Percentiles rank a stretch among this genome's conserved stretches.
Evolutionary conservation across 768 basidiomycete genomes (phyloP).

Genomic region (Harrya chromipes): DNA sequence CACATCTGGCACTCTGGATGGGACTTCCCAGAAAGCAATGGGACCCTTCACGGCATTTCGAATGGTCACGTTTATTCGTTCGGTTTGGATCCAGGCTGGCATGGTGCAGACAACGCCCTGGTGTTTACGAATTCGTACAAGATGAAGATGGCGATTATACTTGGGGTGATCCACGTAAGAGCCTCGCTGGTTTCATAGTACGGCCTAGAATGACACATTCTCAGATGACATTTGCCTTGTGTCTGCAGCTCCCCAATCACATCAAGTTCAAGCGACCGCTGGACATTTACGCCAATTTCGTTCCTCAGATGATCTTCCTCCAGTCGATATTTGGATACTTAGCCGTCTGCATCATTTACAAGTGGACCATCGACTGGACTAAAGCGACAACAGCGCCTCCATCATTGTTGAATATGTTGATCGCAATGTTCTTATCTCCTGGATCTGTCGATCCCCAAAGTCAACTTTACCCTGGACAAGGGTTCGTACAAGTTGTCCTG

Average conservation of each 20-base stretch:
- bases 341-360: conserved; percentile 91
- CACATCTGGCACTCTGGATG: conserved; percentile 88
- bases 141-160: conserved; percentile 99
- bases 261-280: conserved; percentile 83
- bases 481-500: conserved; percentile 75
- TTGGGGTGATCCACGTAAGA: conserved; percentile 91
- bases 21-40: conserved; percentile 56
- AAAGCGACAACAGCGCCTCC: conserved; percentile 68
- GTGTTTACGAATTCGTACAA: conserved; percentile 99
- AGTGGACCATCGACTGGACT: conserved; percentile 95
- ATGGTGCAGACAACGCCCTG: conserved; percentile 85
- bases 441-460: conserved; percentile 66
- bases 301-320: conserved; percentile 96
- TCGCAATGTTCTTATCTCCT: conserved; percentile 92
- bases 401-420: conserved; percentile 92
- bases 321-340: conserved; percentile 98
- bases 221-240: conserved; percentile 98
- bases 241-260: conserved; percentile 94
- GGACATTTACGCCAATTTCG: conserved; percentile 92
- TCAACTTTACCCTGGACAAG: conserved; percentile 86
- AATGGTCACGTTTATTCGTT: conserved; percentile 84
- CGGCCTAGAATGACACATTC: conserved; percentile 12
- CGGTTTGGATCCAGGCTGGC: conserved; percentile 94
- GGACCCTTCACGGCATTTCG: conserved; percentile 43
- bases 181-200: conserved; percentile 24